Conservation (phyloP, 306 rosid species). For the Hippophae gyantsensis region DNA sequence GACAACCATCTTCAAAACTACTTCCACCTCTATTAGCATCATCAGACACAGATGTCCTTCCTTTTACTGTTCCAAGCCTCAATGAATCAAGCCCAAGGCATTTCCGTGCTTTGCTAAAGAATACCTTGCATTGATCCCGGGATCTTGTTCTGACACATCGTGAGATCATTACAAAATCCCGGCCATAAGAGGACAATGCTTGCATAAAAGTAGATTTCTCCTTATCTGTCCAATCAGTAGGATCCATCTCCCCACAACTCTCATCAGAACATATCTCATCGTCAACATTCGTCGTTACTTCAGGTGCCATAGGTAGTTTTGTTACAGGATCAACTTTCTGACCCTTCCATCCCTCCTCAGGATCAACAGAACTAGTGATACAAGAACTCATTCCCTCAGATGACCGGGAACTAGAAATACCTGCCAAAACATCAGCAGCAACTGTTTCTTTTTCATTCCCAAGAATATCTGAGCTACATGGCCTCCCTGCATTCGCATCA, state of each 20-base stretch:
- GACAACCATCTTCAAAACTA: constrained; percentile 63
- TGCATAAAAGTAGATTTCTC: constrained; percentile 69
- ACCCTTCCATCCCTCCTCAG: constrained; percentile 41
- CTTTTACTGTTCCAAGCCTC: constrained; percentile 38
- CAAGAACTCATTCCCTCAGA: constrained; percentile 88
- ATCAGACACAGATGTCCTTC: constrained; percentile 38
- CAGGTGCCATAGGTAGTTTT: constrained; percentile 33
- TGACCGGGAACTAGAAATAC: constrained; percentile 69
- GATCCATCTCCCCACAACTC: constrained; percentile 85
- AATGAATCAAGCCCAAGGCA: constrained; percentile 70
- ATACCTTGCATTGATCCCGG: constrained; percentile 78
- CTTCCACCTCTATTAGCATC: constrained; percentile 63
- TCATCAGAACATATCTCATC: constrained; percentile 87
- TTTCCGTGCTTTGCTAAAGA: constrained; percentile 86
- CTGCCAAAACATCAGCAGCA: constrained; percentile 93
- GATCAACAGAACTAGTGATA: constrained; percentile 63
- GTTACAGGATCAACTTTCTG: constrained; percentile 30
- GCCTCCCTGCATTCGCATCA: constrained; percentile 29
- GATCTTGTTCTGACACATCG: constrained; percentile 63
- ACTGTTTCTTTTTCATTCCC: constrained; percentile 70
- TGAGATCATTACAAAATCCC: constrained; percentile 63
- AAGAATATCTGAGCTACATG: constrained; percentile 40
- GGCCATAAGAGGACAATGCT: constrained; percentile 80
- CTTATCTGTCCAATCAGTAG: constrained; percentile 76
- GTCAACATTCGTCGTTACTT: constrained; percentile 39